Evolutionary conservation across 441 rosid species (phyloP), one percentile per base, ranked within the genome.

Genomic region (Gossypium trilobum): DNA sequence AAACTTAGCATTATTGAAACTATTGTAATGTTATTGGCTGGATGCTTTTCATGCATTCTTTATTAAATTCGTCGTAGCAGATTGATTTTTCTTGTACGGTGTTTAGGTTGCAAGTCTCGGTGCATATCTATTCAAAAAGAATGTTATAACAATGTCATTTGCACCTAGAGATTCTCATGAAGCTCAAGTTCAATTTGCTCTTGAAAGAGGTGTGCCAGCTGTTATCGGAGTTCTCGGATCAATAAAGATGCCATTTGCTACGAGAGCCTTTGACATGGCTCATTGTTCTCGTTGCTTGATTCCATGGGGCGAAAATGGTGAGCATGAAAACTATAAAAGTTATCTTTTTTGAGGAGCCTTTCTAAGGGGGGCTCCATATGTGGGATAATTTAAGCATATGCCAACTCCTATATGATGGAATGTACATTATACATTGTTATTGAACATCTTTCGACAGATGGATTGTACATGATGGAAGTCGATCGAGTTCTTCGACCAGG

Each of bases 401-500:
- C 42, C 42, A 36, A 36, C 42, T 36, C 42, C 39, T 33, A 33
- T 33, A 33, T 33, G 39, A 33, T 33, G 39, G 39, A 6, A 33
- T 33, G 39, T 36, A 36, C 42, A 36, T 23, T n/a, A 20, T 57
- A 51, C 55, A 14, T 68, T 68, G 44, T 51, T 8, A 68, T 27
- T 58, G 48, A 42, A 65, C 8, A 9, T 39, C 20, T 65, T 66
- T 66, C 36, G 75, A 57, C 77, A 86, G 87, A 79, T 81, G 89
- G 89, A 75, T 78, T 81, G 50, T 83, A 82, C 73, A 73, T 85
- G 79, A 85, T 82, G 80, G 88, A 85, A 79, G 81, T 85, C 4
- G 88, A 85, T 75, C 80, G 87, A 74, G 83, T 85, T 70, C 81
- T 82, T 68, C 80, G 84, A 76, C 85, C 87, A 0, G 88, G 85